phyloP scores from a whole-genome alignment of 148 eudicot species.

The Chenopodium suecicum region DNA sequence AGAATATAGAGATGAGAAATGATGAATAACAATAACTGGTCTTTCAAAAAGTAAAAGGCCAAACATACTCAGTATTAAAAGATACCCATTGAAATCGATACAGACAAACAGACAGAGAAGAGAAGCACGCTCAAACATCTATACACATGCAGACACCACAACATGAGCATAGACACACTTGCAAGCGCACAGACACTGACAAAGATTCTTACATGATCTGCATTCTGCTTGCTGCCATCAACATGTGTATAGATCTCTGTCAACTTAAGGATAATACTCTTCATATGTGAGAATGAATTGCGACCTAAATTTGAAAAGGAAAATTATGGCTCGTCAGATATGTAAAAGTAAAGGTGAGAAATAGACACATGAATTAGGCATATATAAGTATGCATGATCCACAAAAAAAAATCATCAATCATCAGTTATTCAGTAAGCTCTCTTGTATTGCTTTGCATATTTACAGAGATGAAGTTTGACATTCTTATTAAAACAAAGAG shows the following conservation, averaged over 20 bases:
- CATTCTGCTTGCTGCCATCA: constrained; percentile 37
- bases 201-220: constrained; percentile 49
- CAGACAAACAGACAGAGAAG: not conserved
- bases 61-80: not conserved
- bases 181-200: not conserved
- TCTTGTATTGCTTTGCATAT: not conserved
- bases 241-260: constrained; percentile 49
- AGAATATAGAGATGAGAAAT: not conserved
- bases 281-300: constrained; percentile 47
- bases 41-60: not conserved
- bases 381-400: not conserved
- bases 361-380: not conserved
- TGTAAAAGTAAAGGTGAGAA: not conserved
- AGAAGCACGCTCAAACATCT: not conserved
- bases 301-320: constrained; percentile 43
- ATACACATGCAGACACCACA: not conserved
- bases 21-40: not conserved
- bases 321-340: not conserved
- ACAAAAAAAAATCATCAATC: not conserved
- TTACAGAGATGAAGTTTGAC: not conserved
- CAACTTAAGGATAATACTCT: constrained; percentile 54
- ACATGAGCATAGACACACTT: not conserved
- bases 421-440: not conserved
- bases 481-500: not conserved
- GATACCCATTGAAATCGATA: not conserved